phyloP scores from a whole-genome alignment of 352 stramenopile species.

The Globisporangium cylindrosporum region DNA sequence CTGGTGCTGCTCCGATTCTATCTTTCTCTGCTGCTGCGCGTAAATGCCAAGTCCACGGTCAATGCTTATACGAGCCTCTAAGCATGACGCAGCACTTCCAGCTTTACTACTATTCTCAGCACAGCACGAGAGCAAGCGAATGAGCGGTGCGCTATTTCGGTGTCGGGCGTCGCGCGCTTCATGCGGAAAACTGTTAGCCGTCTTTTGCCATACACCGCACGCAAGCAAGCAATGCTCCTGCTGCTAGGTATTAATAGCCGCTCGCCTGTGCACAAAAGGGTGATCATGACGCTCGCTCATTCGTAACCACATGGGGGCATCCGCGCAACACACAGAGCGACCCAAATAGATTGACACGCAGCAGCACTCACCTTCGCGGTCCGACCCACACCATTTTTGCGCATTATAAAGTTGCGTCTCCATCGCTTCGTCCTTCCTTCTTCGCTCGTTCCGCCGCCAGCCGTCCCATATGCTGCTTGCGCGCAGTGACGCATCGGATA shows the following conservation, averaged over 20 bases:
- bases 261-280: neutral
- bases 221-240: neutral
- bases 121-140: neutral
- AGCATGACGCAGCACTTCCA: neutral
- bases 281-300: neutral
- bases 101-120: neutral
- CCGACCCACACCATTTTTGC: neutral
- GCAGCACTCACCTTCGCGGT: neutral
- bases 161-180: neutral
- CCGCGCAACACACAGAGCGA: neutral
- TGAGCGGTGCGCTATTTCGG: neutral
- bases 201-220: neutral
- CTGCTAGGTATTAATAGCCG: neutral
- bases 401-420: neutral
- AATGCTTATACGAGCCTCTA: neutral
- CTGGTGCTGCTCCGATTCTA: neutral
- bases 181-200: neutral
- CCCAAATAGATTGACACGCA: neutral
- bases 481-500: neutral
- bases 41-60: neutral
- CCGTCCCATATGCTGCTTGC: neutral
- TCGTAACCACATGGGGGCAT: neutral
- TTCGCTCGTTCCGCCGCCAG: neutral
- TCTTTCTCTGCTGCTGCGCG: neutral
- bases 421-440: neutral